Conservation (phyloP, 176 grass and related monocot species). For the Hsuehochloa calcarea region DNA sequence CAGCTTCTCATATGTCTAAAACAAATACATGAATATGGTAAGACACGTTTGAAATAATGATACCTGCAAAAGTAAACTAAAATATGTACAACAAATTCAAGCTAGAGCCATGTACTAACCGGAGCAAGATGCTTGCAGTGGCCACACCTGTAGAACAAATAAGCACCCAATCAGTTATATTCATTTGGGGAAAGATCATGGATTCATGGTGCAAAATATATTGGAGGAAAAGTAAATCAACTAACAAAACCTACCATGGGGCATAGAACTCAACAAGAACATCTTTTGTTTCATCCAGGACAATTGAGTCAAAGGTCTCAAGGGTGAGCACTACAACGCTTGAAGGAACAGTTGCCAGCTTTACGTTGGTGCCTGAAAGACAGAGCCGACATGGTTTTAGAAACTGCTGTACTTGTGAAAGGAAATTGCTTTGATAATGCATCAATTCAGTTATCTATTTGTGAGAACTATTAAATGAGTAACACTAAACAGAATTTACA, state of each 20-base stretch:
- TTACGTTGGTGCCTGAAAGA: conserved; percentile 72
- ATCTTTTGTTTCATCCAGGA: conserved; percentile 78
- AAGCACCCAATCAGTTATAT: not conserved
- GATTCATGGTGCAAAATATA: conserved; percentile 1
- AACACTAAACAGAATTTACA: not conserved
- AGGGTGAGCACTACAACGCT: conserved; percentile 57
- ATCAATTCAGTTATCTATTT: not conserved
- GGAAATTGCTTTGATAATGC: not conserved
- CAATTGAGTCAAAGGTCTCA: conserved; percentile 68
- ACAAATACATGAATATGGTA: conserved; percentile 20
- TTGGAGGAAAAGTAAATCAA: not conserved
- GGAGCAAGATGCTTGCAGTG: conserved; percentile 95
- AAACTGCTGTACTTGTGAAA: not conserved
- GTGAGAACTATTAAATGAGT: not conserved
- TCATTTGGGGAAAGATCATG: not conserved
- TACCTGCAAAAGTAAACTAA: not conserved
- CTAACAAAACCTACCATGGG: conserved; percentile 62
- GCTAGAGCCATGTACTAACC: conserved; percentile 47
- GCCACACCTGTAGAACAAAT: conserved; percentile 62
- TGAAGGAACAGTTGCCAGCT: conserved; percentile 65
- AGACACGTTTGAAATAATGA: not conserved
- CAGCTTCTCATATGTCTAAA: conserved; percentile 79
- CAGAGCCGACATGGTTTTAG: not conserved
- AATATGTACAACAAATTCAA: not conserved
- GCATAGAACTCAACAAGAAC: conserved; percentile 97